Base-by-base conservation (phyloP, 495 filamentous ascomycete species). In the Penicilliopsis zonata region DNA sequence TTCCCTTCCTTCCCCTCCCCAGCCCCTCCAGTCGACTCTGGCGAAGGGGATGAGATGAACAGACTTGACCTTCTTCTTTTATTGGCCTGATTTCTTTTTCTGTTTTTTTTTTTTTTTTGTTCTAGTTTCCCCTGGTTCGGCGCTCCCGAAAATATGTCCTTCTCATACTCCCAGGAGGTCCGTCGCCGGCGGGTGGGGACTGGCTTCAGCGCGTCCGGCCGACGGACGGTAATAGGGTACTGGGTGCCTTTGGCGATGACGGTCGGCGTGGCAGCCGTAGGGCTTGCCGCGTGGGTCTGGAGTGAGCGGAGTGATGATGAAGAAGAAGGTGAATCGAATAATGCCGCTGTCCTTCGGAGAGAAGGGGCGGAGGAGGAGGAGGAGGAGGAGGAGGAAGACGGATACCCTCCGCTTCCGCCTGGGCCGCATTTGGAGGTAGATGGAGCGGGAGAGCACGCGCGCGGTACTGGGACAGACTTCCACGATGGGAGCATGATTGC, bases 211-310 rank as follows among this genome's bases (percentile, higher is more conserved):
- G 61, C 69, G 41, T 51, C 59, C n/a, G 58, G 65, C 21, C 66
- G 74, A 44, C 78, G 83, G 44, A 73, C 74, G 33, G 70, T 78
- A 31, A 63, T 82, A 49, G 74, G 78, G 46, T 85, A 87, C 58
- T 94, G 85, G 83, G 69, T 88, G 33, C 86, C 86, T 34, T 60
- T 94, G 27, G 77, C 76, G 31, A 49, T 93, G 37, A 94, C 86
- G 24, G 75, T 88, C 21, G 85, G 85, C 30, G 70, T 87, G 41
- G 86, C 86, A 21, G 82, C 86, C 14, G 70, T 81, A 32, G 83
- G 85, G 18, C 61, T 90, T 31, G 86, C 76, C 16, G 84, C 86
- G 14, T 95, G 87, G 87, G 72, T 87, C 18, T 93, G 85, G 86
- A 88, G 80, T 56, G 83, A 90, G 60, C 76, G 83, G 49, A 71